Evolutionary conservation across 1,284 basidiomycete species (phyloP), one percentile per base, ranked within the genome.

Genomic region (Melampsora medusae): DNA sequence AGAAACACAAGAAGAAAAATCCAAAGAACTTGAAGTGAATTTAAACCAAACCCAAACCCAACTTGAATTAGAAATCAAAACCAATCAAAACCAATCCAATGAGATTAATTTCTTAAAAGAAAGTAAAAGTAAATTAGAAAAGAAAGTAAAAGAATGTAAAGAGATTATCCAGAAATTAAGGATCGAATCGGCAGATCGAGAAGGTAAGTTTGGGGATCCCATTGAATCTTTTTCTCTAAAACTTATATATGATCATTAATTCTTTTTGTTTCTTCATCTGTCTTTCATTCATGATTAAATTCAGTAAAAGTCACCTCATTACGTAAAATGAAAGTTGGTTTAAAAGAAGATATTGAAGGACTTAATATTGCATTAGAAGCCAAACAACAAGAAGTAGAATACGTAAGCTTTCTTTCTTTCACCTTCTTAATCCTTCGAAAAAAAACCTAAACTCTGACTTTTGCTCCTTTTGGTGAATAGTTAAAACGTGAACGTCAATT

Each of bases 311-410:
- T 79, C 33, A 65, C 69, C n/a, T 49, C 71, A 25, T 53, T 79
- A 9, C 25, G 31, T 2, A 78, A 79, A 60, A 60, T 50, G 7
- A 19, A 68, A 14, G 67, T 77, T 9, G 50, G 70, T 62, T 65
- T 78, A 22, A 59, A 77, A 56, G 69, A 77, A 19, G 78, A 79
- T 78, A 72, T 79, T 10, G 73, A 71, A 49, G 78, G 78, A 35
- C 65, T 79, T 25, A 79, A 79, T 49, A 79, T 79, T 1, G 78
- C 78, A 25, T 77, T 79, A 56, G 62, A 79, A 79, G 78, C 78
- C 28, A 79, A 79, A 73, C 78, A 79, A 68, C 77, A 78, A 53
- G 78, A 79, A 73, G 62, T 77, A 25, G 59, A 59, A 35, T 72
- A 49, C 38, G 70, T 72, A 65, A 64, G 70, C 2, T 25, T 48